phyloP scores from a whole-genome alignment of 169 alveolate genomes.

The Plasmodium sp. region DNA sequence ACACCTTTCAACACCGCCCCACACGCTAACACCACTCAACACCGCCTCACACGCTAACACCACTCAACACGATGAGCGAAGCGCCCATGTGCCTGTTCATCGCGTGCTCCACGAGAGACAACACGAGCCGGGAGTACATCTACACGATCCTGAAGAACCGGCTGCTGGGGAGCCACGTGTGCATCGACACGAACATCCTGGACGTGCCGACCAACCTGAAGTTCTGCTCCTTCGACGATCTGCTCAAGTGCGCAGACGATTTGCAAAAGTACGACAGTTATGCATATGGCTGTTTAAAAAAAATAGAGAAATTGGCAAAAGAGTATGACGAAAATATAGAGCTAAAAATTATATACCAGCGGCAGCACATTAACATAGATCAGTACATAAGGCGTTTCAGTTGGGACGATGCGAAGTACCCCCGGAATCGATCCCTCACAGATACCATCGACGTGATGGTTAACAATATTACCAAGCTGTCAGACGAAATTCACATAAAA shows the following conservation, averaged over 20 bases:
- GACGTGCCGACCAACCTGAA: constrained; percentile 87
- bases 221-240: constrained; percentile 87
- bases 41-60: background rate
- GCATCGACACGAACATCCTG: constrained; percentile 81
- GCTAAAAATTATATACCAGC: constrained; percentile 82
- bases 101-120: constrained; percentile 80
- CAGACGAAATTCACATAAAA: constrained; percentile 86
- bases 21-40: background rate
- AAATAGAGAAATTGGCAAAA: constrained; percentile 82
- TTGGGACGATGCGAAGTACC: constrained; percentile 93
- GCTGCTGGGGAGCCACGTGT: constrained; percentile 77
- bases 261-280: constrained; percentile 85
- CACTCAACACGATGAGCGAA: constrained; percentile 41
- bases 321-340: constrained; percentile 82
- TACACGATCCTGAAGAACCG: constrained; percentile 79
- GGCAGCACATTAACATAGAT: constrained; percentile 84
- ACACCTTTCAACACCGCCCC: background rate
- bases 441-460: constrained; percentile 86
- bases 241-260: constrained; percentile 87
- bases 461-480: constrained; percentile 85
- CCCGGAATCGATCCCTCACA: constrained; percentile 86
- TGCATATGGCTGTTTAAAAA: constrained; percentile 84
- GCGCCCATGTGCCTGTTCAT: constrained; percentile 78
- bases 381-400: constrained; percentile 86
- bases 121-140: constrained; percentile 79